Evolutionary conservation across 768 basidiomycete genomes (phyloP), one percentile per base, ranked within the genome.

Genomic region (Lactifluus echinatus): DNA sequence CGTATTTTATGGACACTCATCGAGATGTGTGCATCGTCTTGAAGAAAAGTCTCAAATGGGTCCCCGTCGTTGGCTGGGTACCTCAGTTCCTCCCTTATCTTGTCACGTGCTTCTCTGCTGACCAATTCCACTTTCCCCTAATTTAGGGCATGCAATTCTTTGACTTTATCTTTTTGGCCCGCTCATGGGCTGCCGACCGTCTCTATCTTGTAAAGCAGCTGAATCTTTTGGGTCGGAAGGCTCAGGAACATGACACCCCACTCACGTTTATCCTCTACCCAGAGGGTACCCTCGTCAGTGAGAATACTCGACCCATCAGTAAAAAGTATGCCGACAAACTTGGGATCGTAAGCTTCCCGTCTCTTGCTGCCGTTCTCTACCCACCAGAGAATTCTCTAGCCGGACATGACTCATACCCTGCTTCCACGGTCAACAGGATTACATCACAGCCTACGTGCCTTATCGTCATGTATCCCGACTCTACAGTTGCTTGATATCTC

Each of bases 351-450:
- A 73, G 93, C 10, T 40, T 8, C 79, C 24, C 37, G 51, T 17
- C 34, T 42, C 24, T 39, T 21, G 6, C 39, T 8, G 26, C 12
- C 15, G 31, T 45, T 21, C n/a, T 8, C 39, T 29, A 33, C n/a
- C 28, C 3, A 34, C 29, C 4, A 4, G 29, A 19, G 36, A 1
- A 31, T 34, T 53, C 34, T 33, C 7, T 62, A 98, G 94, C 67
- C 79, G 34, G 92, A 97, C 69, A 80, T 93, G 73, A 73, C 69
- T 49, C 82, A 97, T 67, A 69, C 80, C n/a, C 78, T 99, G 11
- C 80, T 97, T 46, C 96, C 96, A 5, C 83, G 94, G 53, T 93
- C 96, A 42, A 94, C 91, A 1, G 96, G 96, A 2, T 74, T 97
- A 56, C 84, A 87, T 57, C 89, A 89, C 68, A 87, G 84, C 63